phyloP scores from a whole-genome alignment of 176 grass and related monocot genomes.

The Phragmites australis region DNA sequence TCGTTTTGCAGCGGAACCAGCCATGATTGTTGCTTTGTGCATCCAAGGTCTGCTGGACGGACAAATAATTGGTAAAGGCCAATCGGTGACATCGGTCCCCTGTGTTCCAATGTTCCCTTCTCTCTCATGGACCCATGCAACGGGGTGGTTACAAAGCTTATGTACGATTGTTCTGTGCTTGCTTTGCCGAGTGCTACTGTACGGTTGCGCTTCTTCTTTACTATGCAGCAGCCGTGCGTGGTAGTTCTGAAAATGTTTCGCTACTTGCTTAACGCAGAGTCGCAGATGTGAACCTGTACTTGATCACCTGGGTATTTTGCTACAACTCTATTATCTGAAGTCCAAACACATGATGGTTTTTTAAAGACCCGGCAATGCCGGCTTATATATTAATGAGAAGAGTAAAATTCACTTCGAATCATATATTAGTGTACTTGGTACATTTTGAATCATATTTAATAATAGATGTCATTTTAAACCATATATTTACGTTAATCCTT shows the following conservation, averaged over 20 bases:
- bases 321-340: too few relatives aligned
- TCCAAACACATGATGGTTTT: too few relatives aligned
- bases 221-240: not conserved
- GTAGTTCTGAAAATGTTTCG: not conserved
- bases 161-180: not conserved
- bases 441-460: too few relatives aligned
- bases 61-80: conserved; percentile 48
- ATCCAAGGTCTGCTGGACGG: not conserved
- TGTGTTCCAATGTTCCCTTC: not conserved
- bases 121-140: not conserved
- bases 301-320: too few relatives aligned
- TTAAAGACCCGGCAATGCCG: too few relatives aligned
- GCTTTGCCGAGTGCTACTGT: not conserved
- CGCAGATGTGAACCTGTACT: too few relatives aligned
- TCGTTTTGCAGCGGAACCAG: not conserved
- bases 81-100: not conserved
- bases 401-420: too few relatives aligned
- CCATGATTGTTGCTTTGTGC: conserved; percentile 7
- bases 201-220: not conserved
- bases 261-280: too few relatives aligned
- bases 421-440: too few relatives aligned
- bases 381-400: too few relatives aligned
- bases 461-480: too few relatives aligned
- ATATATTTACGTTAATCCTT: too few relatives aligned
- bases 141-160: conserved; percentile 9